A percentile compares a stretch with the other conserved stretches of the same genome.
phyloP scores from a whole-genome alignment of 768 basidiomycete genomes.

The Lactarius akahatsu region DNA sequence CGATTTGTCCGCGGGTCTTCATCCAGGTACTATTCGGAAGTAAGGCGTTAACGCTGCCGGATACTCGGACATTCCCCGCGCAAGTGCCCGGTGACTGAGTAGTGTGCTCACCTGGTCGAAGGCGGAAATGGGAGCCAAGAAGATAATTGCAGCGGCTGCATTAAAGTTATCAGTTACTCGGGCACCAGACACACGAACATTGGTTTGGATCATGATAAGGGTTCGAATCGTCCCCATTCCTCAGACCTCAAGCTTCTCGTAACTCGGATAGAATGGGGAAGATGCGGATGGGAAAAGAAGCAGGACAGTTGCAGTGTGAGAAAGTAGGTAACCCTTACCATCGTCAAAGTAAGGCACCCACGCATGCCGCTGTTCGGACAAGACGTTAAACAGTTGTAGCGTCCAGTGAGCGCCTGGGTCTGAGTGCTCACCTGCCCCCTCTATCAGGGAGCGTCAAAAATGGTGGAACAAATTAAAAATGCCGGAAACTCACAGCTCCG shows the following conservation, averaged over 20 bases:
- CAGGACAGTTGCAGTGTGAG: constrained; percentile 38
- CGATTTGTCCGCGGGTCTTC: constrained; percentile 84
- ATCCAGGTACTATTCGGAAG: constrained; percentile 63
- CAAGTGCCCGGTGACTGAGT: background rate
- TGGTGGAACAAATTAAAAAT: background rate
- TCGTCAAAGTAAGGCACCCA: constrained; percentile 89
- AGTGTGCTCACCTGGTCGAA: constrained; percentile 70
- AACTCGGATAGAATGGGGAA: background rate
- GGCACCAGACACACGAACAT: constrained; percentile 5
- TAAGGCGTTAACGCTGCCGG: constrained; percentile 44
- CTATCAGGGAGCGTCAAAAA: constrained; percentile 24
- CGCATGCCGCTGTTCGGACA: constrained; percentile 55
- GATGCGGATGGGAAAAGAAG: constrained; percentile 73
- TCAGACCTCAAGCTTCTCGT: constrained; percentile 6
- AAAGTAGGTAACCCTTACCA: constrained; percentile 34
- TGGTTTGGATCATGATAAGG: constrained; percentile 11
- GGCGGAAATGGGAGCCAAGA: constrained; percentile 82
- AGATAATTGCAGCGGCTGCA: constrained; percentile 79
- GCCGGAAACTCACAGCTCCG: constrained; percentile 58
- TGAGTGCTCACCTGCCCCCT: constrained; percentile 28
- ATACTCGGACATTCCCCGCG: background rate
- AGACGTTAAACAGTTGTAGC: constrained; percentile 1
- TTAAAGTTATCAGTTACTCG: constrained; percentile 14
- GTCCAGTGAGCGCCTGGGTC: background rate
- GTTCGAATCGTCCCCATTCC: background rate